phyloP scores from a whole-genome alignment of 768 basidiomycete species.

The Pholiota conissans region DNA sequence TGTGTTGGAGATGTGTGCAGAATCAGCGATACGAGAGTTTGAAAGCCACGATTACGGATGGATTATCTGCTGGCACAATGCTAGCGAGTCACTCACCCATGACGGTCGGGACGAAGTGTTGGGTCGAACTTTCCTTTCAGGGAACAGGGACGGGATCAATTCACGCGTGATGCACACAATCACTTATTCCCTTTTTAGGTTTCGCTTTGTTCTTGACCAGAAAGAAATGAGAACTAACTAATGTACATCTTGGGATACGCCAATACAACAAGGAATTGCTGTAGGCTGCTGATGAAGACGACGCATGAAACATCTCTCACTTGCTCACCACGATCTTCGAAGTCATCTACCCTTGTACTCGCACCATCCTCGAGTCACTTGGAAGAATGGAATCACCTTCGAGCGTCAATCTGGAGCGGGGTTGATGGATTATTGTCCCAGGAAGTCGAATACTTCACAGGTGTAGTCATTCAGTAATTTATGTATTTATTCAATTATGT shows the following conservation, averaged over 20 bases:
- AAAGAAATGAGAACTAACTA: slow-evolving; percentile 23
- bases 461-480: too few relatives aligned
- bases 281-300: not conserved
- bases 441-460: not conserved
- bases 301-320: not conserved
- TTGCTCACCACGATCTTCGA: not conserved
- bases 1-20: too few relatives aligned
- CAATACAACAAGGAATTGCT: slow-evolving; percentile 4
- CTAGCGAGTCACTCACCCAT: slow-evolving; percentile 10
- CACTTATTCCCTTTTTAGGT: slow-evolving; percentile 16
- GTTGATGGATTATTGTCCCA: not conserved
- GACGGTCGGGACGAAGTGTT: slow-evolving; percentile 5
- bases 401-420: slow-evolving; percentile 10
- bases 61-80: slow-evolving; percentile 1
- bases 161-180: slow-evolving; percentile 13
- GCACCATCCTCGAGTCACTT: not conserved
- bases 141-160: slow-evolving; percentile 13
- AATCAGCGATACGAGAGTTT: too few relatives aligned
- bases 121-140: slow-evolving; percentile 17
- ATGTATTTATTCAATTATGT: too few relatives aligned
- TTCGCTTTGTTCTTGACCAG: slow-evolving; percentile 29
- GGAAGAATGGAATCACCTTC: not conserved
- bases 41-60: not conserved
- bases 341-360: not conserved
- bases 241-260: slow-evolving; percentile 12